Base-by-base conservation (phyloP, 768 basidiomycete species). In the Tephrocybe sp. region DNA sequence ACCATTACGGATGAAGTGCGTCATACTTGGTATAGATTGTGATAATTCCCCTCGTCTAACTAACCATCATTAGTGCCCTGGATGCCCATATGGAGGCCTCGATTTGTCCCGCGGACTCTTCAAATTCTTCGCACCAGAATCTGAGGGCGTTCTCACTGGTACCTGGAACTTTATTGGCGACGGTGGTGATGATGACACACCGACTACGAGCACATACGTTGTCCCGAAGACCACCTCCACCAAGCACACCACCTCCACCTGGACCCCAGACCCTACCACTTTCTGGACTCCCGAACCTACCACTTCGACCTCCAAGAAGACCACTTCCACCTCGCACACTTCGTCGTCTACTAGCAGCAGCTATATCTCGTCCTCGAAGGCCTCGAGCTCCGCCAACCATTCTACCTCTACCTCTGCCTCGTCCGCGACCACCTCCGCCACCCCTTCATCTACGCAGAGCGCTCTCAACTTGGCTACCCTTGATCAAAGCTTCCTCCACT, bases 61-160 rank as follows among this genome's bases (percentile, higher is more conserved):
- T 38, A 37, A 53, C 41, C 4, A n/a, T 9, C 18, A 6, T 11
- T 20, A 44, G 44, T 54, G 51, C 23, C 45, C 53, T 25, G 45
- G 36, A 37, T 56, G 48, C 58, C 75, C 76, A 2, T 78, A 68
- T 38, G 78, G 76, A 10, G 84, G 76, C n/a, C 76, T 88, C 38
- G 86, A 88, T 64, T 62, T 87, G 28, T 75, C 78, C n/a, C 67
- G 68, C 17, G 77, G 80, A 28, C 72, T 86, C 17, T 86, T 88
- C 71, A 59, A 58, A 8, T 76, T 64, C 66, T 83, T 88, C 55
- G 77, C 74, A 0, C 46, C 65, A 23, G 60, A 65, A 45, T 65
- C 60, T 48, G 63, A 56, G 5, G 84, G 84, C 40, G 68, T 79
- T 12, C 68, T 85, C 56, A 69, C 72, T 48, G 80, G 79, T 45